Evolutionary conservation across 176 grass and related monocot genomes (phyloP).

Genomic region (Oryza brachyantha): DNA sequence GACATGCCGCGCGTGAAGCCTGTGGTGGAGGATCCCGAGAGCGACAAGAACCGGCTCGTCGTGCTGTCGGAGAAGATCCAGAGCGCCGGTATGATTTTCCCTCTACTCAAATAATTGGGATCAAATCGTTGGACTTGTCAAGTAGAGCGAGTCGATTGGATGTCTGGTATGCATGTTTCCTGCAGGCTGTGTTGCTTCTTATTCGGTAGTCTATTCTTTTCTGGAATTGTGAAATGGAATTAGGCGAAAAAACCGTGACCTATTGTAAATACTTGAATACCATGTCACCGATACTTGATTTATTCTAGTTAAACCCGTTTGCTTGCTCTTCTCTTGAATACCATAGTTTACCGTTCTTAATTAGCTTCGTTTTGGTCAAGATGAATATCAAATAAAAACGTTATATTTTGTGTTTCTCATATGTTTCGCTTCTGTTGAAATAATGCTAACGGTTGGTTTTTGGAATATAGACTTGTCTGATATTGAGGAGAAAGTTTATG

Average conservation of each 20-base stretch:
- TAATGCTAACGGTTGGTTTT: conserved; percentile 10
- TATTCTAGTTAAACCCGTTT: neutral
- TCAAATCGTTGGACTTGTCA: neutral
- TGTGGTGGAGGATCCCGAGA: conserved; percentile 73
- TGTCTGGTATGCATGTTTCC: neutral
- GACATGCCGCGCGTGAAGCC: conserved; percentile 82
- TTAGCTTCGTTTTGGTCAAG: neutral
- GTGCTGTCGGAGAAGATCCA: conserved; percentile 90
- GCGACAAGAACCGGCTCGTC: conserved; percentile 65
- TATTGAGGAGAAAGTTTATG: conserved; percentile 48
- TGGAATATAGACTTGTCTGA: conserved; percentile 72
- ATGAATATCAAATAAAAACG: too few relatives aligned
- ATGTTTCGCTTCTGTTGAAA: neutral
- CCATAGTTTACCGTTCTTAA: neutral
- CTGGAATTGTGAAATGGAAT: neutral
- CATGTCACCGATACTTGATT: neutral
- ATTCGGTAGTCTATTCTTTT: neutral
- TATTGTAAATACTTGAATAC: neutral
- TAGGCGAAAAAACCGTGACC: neutral
- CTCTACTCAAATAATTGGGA: neutral
- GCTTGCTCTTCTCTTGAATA: neutral
- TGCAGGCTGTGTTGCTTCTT: neutral
- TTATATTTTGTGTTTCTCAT: neutral
- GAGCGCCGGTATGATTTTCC: conserved; percentile 46
- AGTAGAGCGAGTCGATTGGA: neutral